These are phyloP conservation scores for Podila minutissima DNA, from an alignment of 192 early-diverging fungal species.

Conservation along the genomic window DNA sequence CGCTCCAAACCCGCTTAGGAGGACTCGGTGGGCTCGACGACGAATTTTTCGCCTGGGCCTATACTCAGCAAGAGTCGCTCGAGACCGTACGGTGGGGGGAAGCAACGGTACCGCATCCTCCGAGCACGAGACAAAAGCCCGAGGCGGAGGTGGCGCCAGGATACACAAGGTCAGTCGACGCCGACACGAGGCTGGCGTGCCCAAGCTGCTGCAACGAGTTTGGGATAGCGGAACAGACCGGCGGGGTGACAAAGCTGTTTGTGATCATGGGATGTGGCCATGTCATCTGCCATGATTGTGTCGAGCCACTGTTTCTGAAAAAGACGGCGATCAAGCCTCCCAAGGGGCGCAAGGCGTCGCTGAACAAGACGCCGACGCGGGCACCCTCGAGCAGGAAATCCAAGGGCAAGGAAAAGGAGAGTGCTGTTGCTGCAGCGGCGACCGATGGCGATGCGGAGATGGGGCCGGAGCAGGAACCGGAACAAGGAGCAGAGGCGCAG, in stretches of 20 bases:
- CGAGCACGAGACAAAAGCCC: constrained; percentile 1
- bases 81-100: not conserved
- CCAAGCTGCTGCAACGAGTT: constrained; percentile 15
- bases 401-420: constrained; percentile 19
- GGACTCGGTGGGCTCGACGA: not conserved
- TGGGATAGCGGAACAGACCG: constrained; percentile 3
- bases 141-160: constrained; percentile 10
- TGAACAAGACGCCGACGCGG: no score
- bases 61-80: no score
- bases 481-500: not conserved
- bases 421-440: not conserved
- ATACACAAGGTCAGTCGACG: constrained; percentile 5
- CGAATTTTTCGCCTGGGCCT: not conserved
- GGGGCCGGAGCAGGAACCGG: not conserved
- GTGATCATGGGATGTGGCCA: constrained; percentile 34
- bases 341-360: not conserved
- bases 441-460: constrained; percentile 2
- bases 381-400: not conserved
- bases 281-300: constrained; percentile 30
- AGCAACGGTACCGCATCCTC: not conserved
- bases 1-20: not conserved
- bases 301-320: constrained; percentile 14
- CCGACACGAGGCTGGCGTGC: constrained; percentile 5
- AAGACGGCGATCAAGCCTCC: constrained; percentile 13
- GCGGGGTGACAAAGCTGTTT: constrained; percentile 15